Evolutionary conservation across 129 eudicot genomes (phyloP).

Genomic region (Logfia minima): DNA sequence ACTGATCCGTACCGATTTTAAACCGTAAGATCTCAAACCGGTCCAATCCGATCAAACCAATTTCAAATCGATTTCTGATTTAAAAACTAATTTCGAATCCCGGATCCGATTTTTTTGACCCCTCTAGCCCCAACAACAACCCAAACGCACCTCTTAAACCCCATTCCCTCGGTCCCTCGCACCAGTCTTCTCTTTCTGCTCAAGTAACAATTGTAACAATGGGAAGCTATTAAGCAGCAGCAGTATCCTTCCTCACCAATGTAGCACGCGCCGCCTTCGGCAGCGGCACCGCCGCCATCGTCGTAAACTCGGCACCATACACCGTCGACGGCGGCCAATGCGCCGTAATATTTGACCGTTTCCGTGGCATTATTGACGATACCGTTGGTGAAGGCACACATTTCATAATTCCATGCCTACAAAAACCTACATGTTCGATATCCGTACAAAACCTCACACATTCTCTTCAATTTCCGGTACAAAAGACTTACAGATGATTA

Average conservation of each 20-base stretch:
- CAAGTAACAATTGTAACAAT: too few relatives aligned
- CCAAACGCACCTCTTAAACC: too few relatives aligned
- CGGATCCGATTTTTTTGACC: too few relatives aligned
- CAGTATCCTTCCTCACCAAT: slow-evolving; percentile 20
- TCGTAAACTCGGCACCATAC: slow-evolving; percentile 57
- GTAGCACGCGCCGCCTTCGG: slow-evolving; percentile 71
- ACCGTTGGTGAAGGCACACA: slow-evolving; percentile 89
- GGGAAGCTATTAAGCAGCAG: too few relatives aligned
- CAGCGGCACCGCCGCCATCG: slow-evolving; percentile 53
- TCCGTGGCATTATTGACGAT: slow-evolving; percentile 61
- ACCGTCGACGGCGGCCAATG: slow-evolving; percentile 89
- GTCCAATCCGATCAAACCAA: too few relatives aligned
- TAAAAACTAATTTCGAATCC: too few relatives aligned
- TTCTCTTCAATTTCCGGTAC: slow-evolving; percentile 81
- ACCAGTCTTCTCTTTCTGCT: too few relatives aligned
- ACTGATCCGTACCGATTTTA: too few relatives aligned
- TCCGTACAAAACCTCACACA: slow-evolving; percentile 72
- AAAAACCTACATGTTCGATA: slow-evolving; percentile 71
- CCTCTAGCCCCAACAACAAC: too few relatives aligned
- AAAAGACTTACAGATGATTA: slow-evolving; percentile 90
- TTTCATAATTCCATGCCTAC: slow-evolving; percentile 72
- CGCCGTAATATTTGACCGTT: slow-evolving; percentile 47
- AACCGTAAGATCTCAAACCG: too few relatives aligned
- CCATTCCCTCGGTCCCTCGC: too few relatives aligned
- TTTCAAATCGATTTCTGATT: too few relatives aligned